Evolutionary conservation across 345 rosid genomes (phyloP).

Genomic region (Eucalyptus sp.): DNA sequence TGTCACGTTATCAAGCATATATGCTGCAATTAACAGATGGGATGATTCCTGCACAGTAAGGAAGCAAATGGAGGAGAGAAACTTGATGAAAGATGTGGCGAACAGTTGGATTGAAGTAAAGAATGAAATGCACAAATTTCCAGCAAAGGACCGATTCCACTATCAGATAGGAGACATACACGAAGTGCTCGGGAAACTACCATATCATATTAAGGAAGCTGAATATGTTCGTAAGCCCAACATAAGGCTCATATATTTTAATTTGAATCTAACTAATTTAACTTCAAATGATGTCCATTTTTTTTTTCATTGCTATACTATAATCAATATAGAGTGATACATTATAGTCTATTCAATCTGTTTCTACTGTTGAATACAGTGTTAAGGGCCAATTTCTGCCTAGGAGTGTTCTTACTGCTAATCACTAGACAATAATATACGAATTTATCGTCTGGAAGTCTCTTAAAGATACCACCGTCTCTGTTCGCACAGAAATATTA

Average conservation of each 20-base stretch:
- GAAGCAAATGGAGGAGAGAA: slow-evolving; percentile 14
- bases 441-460: too few relatives aligned
- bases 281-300: too few relatives aligned
- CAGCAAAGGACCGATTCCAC: slow-evolving; percentile 13
- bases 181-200: background rate
- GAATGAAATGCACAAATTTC: slow-evolving; percentile 22
- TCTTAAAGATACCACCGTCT: too few relatives aligned
- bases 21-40: slow-evolving; percentile 26
- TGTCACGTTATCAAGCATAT: slow-evolving; percentile 20
- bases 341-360: too few relatives aligned
- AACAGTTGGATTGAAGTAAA: slow-evolving; percentile 30
- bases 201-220: slow-evolving; percentile 18
- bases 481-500: too few relatives aligned
- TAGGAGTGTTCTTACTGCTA: too few relatives aligned
- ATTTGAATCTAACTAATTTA: too few relatives aligned
- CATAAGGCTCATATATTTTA: background rate
- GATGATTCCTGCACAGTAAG: slow-evolving; percentile 18
- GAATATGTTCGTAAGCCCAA: background rate
- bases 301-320: too few relatives aligned
- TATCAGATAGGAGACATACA: slow-evolving; percentile 7
- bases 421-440: too few relatives aligned
- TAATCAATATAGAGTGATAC: too few relatives aligned
- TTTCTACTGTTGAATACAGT: too few relatives aligned
- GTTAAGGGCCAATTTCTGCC: too few relatives aligned
- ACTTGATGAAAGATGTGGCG: slow-evolving; percentile 23